Evolutionary conservation across 495 filamentous ascomycete genomes (phyloP).

Genomic region (Xylaria flabelliformis): DNA sequence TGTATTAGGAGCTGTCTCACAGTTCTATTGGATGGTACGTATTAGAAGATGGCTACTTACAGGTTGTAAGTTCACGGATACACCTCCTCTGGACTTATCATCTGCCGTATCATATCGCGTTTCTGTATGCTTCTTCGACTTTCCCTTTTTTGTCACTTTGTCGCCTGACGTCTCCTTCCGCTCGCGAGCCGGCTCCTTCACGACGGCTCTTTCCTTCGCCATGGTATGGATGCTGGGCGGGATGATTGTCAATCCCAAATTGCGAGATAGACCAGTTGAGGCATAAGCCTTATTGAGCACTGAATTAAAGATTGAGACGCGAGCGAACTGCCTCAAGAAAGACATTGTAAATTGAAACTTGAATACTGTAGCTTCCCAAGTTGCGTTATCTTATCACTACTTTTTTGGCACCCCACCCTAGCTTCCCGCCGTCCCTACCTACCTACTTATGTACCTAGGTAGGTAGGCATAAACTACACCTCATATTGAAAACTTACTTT

Average conservation of each 20-base stretch:
- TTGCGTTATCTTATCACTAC: constrained; percentile 7
- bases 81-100: no score
- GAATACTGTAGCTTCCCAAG: neutral
- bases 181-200: neutral
- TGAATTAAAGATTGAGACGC: neutral
- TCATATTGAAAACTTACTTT: no score
- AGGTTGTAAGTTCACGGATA: neutral
- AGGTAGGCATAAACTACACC: no score
- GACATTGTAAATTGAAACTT: neutral
- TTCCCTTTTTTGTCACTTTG: neutral
- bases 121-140: neutral
- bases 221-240: neutral
- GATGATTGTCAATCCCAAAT: neutral
- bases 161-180: constrained; percentile 13
- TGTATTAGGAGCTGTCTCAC: neutral
- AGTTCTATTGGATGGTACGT: no score
- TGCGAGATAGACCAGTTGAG: neutral
- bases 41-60: neutral
- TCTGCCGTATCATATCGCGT: neutral
- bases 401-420: constrained; percentile 3
- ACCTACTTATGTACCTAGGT: no score
- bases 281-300: neutral
- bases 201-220: neutral
- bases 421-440: neutral
- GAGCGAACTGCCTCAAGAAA: neutral